Evolutionary conservation across 805 yeast genomes (phyloP), one percentile per base, ranked within the genome.

Genomic region (Maudiozyma serrabonitensis): DNA sequence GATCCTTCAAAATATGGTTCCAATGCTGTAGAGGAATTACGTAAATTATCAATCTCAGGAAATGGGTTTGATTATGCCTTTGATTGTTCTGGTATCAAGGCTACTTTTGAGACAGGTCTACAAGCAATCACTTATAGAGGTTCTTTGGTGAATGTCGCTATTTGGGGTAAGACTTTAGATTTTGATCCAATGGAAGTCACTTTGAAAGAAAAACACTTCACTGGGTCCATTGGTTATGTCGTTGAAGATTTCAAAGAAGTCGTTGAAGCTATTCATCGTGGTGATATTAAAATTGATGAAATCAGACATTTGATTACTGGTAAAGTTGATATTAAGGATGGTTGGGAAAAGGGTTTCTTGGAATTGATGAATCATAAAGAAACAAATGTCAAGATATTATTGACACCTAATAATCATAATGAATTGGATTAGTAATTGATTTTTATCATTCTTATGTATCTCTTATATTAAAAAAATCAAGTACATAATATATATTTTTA

Each of bases 221-320:
- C 79, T 41, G 87, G 85, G 2, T 79, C 84, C 1, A 79, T 80
- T 71, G 79, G 84, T 51, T 80, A 81, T 59, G 74, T 75, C 2
- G 71, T 73, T 19, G 66, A 66, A 49, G 87, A 81, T 61, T 80
- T 81, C 52, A 75, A 72, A 55, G 77, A 74, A 44, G 85, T 81
- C 3, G 70, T 80, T 19, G 66, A 61, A 0, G 80, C 82, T 8
- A 64, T 81, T 46, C 72, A 69, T 5, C 55, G 64, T 2, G 81
- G 81, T 15, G 56, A 61, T 34, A 77, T 80, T 50, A 68, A 65
- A 32, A 52, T 74, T 9, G 74, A 73, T 15, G 71, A 70, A 40
- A 71, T 75, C 26, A 71, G 62, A 55, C 58, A 67, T 23, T 62
- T 80, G 65, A 78, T 82, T 50, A 80, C 86, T 0, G 79, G 79